These are phyloP conservation scores for Fragilariopsis cylindrus DNA, from an alignment of 108 stramenopile species.

Conservation along the genomic window DNA sequence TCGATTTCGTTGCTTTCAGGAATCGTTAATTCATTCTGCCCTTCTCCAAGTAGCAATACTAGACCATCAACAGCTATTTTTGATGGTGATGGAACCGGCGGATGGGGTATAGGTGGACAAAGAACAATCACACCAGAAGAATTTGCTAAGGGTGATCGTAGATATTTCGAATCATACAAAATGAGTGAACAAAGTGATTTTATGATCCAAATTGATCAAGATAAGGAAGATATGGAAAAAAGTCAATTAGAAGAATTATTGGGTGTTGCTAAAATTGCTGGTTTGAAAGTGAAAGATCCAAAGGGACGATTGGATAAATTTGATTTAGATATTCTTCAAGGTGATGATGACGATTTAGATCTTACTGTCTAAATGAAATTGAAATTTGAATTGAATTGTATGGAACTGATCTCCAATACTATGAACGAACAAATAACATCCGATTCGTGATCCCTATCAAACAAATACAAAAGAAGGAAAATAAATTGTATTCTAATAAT, in stretches of 20 bases:
- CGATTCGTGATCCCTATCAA: too few relatives aligned
- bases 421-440: too few relatives aligned
- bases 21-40: neutral
- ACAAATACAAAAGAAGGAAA: too few relatives aligned
- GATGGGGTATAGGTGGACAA: slow-evolving; percentile 39
- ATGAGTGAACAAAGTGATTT: slow-evolving; percentile 47
- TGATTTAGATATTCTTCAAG: slow-evolving; percentile 28
- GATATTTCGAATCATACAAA: slow-evolving; percentile 50
- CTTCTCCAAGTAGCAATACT: neutral
- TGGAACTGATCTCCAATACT: too few relatives aligned
- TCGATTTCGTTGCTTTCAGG: too few relatives aligned
- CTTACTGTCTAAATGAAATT: slow-evolving; percentile 28
- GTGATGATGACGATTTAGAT: slow-evolving; percentile 55
- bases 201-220: slow-evolving; percentile 38
- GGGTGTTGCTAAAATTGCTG: slow-evolving; percentile 51
- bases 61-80: slow-evolving; percentile 21
- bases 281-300: slow-evolving; percentile 46
- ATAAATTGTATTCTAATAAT: too few relatives aligned
- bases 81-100: slow-evolving; percentile 36
- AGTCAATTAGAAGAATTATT: slow-evolving; percentile 44
- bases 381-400: too few relatives aligned
- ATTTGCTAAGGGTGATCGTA: slow-evolving; percentile 37
- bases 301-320: slow-evolving; percentile 43
- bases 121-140: slow-evolving; percentile 47
- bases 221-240: slow-evolving; percentile 26